A percentile compares a stretch with the other conserved stretches of the same genome.
Conservation (phyloP, 2,329 filamentous ascomycete species). For the Sclerotinia nivalis region DNA sequence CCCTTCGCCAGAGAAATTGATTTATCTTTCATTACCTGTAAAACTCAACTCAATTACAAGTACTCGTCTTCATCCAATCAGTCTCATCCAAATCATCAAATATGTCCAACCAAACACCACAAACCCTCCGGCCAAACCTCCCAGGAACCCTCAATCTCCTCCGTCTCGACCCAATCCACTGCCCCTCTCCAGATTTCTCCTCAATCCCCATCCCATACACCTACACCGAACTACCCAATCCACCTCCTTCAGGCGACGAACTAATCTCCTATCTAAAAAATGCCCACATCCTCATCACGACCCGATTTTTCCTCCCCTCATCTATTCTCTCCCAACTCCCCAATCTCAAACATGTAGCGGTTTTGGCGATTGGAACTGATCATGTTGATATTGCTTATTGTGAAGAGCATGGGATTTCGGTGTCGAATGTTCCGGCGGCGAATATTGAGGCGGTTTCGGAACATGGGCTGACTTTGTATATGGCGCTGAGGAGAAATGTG, state of each 20-base stretch:
- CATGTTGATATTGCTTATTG: conserved; percentile 44
- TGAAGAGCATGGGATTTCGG: conserved; percentile 39
- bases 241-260: conserved; percentile 30
- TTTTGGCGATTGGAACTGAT: conserved; percentile 45
- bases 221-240: conserved; percentile 29
- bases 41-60: neutral
- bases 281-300: conserved; percentile 44
- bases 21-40: neutral
- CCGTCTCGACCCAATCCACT: conserved; percentile 3
- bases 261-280: conserved; percentile 34
- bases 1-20: neutral
- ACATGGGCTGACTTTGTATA: conserved; percentile 37
- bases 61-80: neutral
- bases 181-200: neutral
- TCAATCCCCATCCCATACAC: conserved; percentile 30
- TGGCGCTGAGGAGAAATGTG: conserved; percentile 44
- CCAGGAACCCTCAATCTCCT: neutral
- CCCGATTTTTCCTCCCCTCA: conserved; percentile 38
- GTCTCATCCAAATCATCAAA: neutral
- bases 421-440: conserved; percentile 45
- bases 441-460: conserved; percentile 43
- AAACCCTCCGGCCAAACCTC: conserved; percentile 10
- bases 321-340: conserved; percentile 39
- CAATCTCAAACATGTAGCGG: conserved; percentile 41
- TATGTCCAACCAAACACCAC: neutral